Evolutionary conservation across 306 rosid species (phyloP).

Genomic region (Glycine latifolia): DNA sequence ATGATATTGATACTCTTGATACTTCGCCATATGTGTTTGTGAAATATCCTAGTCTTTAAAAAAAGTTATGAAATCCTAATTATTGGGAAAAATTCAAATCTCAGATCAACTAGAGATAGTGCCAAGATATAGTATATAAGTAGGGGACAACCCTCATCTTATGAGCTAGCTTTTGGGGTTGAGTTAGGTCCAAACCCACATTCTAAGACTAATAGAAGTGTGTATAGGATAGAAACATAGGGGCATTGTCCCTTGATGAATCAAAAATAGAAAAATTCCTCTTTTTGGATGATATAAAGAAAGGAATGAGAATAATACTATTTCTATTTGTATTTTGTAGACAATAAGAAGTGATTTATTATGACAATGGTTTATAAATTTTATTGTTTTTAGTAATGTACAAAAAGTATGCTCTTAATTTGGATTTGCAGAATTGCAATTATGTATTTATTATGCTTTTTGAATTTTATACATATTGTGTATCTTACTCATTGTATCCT

Average conservation of each 20-base stretch:
- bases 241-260: background rate
- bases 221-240: background rate
- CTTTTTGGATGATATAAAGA: background rate
- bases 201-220: no score
- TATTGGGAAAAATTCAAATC: no score
- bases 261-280: background rate
- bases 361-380: background rate
- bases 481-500: background rate
- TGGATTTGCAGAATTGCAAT: background rate
- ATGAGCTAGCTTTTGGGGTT: no score
- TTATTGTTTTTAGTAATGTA: background rate
- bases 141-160: no score
- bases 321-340: background rate
- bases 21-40: no score
- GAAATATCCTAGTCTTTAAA: background rate
- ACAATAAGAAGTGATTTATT: background rate
- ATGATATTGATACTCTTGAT: no score
- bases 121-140: no score
- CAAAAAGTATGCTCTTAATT: background rate
- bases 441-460: background rate
- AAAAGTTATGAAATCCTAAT: background rate
- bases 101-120: no score
- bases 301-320: background rate
- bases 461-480: background rate
- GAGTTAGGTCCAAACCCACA: no score